Percentiles rank a stretch among this genome's conserved stretches.
Evolutionary conservation across 768 basidiomycete genomes (phyloP).

Genomic region (Mycena maculata): DNA sequence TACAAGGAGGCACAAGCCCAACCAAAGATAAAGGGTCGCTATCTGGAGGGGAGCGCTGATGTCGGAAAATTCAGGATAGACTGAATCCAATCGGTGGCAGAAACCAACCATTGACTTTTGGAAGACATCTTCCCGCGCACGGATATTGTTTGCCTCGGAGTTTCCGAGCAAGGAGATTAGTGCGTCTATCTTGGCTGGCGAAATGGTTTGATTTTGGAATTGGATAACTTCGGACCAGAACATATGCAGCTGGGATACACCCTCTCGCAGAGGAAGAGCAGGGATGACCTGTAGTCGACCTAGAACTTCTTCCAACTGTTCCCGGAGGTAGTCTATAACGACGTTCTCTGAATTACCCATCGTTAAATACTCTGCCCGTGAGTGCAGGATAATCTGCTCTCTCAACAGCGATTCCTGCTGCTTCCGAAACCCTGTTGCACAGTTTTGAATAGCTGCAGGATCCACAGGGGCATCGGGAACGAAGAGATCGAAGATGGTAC

Average conservation of each 20-base stretch:
- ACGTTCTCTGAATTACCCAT: slow-evolving; percentile 69
- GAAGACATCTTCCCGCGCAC: slow-evolving; percentile 74
- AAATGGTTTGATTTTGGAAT: slow-evolving; percentile 72
- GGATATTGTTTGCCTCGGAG: slow-evolving; percentile 50
- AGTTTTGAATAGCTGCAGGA: slow-evolving; percentile 76
- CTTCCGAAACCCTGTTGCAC: slow-evolving; percentile 55
- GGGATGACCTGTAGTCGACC: slow-evolving; percentile 42
- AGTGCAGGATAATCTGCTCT: slow-evolving; percentile 66
- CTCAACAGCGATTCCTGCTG: slow-evolving; percentile 54
- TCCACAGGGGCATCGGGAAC: slow-evolving; percentile 90
- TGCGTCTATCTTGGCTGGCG: slow-evolving; percentile 59
- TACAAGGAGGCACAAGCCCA: slow-evolving; percentile 73
- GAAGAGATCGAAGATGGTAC: slow-evolving; percentile 73
- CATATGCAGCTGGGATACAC: slow-evolving; percentile 62
- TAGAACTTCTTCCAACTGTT: slow-evolving; percentile 44
- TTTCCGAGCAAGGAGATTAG: slow-evolving; percentile 54
- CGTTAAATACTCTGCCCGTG: slow-evolving; percentile 61
- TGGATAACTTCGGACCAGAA: slow-evolving; percentile 85
- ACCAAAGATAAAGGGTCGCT: slow-evolving; percentile 71
- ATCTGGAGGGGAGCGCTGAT: slow-evolving; percentile 74
- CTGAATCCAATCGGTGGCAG: slow-evolving; percentile 71
- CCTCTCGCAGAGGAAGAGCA: slow-evolving; percentile 48
- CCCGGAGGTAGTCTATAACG: slow-evolving; percentile 58
- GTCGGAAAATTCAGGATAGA: slow-evolving; percentile 80
- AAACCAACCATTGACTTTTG: slow-evolving; percentile 88